These are phyloP conservation scores for Ceratobasidium sp. DNA, from an alignment of 1,284 basidiomycete genomes.

Conservation along the genomic window DNA sequence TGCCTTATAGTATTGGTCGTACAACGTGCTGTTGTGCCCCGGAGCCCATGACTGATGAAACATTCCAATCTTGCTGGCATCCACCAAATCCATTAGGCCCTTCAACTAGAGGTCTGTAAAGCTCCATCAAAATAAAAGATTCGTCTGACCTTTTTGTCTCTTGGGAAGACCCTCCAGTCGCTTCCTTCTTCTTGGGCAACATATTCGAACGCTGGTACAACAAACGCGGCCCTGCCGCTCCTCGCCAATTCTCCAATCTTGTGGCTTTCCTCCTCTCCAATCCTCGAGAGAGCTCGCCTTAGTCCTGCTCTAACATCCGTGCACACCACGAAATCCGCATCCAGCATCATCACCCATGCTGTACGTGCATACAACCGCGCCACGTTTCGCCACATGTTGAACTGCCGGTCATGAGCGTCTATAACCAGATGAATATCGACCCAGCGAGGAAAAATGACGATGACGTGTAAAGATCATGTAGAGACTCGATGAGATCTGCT, in stretches of 20 bases:
- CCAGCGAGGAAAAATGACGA: slow-evolving; percentile 66
- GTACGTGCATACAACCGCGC: slow-evolving; percentile 82
- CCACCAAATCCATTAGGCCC: slow-evolving; percentile 64
- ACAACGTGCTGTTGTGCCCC: slow-evolving; percentile 82
- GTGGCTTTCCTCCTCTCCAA: slow-evolving; percentile 49
- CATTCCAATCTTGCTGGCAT: slow-evolving; percentile 64
- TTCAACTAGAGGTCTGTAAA: slow-evolving; percentile 47
- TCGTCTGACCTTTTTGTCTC: slow-evolving; percentile 63
- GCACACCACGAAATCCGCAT: slow-evolving; percentile 83
- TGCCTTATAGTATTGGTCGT: slow-evolving; percentile 69
- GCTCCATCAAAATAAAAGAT: not conserved
- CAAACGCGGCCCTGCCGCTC: slow-evolving; percentile 68
- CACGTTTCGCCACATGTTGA: slow-evolving; percentile 87
- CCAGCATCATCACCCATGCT: slow-evolving; percentile 85
- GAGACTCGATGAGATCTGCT: slow-evolving; percentile 59
- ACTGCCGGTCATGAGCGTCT: slow-evolving; percentile 79
- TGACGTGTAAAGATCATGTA: slow-evolving; percentile 70
- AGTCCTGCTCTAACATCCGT: slow-evolving; percentile 75
- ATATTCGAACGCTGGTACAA: slow-evolving; percentile 83
- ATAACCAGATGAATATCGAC: slow-evolving; percentile 90
- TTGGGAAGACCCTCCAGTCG: slow-evolving; percentile 66
- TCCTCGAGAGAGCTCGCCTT: slow-evolving; percentile 45
- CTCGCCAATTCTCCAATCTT: slow-evolving; percentile 46
- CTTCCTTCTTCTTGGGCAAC: slow-evolving; percentile 64
- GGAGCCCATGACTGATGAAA: slow-evolving; percentile 79